Evolutionary conservation across 768 basidiomycete species (phyloP).

Genomic region (Amyloporia xantha): DNA sequence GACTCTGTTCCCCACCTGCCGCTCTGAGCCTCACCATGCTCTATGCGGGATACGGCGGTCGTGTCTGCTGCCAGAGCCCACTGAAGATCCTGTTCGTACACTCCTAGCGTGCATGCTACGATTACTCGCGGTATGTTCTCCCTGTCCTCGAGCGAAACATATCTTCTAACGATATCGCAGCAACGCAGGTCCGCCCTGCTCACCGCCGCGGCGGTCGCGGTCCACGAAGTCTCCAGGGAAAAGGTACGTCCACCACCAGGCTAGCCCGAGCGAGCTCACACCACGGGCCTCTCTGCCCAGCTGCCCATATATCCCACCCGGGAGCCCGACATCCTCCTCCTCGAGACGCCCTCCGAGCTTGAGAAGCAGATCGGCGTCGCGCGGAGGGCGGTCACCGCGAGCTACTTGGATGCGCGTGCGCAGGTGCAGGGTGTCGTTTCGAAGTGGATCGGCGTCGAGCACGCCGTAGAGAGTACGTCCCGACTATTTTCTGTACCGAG

Average conservation of each 20-base stretch:
- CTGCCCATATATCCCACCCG: slow-evolving; percentile 76
- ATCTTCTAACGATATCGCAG: slow-evolving; percentile 3
- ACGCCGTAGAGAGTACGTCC: slow-evolving; percentile 74
- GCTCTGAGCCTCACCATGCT: too few relatives aligned
- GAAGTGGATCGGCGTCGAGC: slow-evolving; percentile 82
- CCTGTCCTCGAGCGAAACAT: background rate
- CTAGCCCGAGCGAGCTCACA: background rate
- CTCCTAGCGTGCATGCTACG: too few relatives aligned
- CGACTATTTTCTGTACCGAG: background rate
- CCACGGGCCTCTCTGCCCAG: slow-evolving; percentile 34
- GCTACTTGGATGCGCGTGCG: slow-evolving; percentile 50
- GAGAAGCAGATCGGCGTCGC: slow-evolving; percentile 70
- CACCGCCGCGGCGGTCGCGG: slow-evolving; percentile 10
- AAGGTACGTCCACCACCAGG: slow-evolving; percentile 12
- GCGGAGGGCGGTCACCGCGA: slow-evolving; percentile 51
- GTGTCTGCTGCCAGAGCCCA: too few relatives aligned
- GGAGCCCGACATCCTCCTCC: slow-evolving; percentile 57
- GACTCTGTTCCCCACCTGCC: too few relatives aligned
- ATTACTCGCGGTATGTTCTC: slow-evolving; percentile 4
- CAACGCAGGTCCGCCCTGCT: slow-evolving; percentile 11
- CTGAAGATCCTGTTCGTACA: too few relatives aligned
- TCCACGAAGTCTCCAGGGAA: slow-evolving; percentile 13
- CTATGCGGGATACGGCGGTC: too few relatives aligned
- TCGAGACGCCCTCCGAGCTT: slow-evolving; percentile 68
- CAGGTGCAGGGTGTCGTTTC: slow-evolving; percentile 69